phyloP scores from a whole-genome alignment of 192 early-diverging fungal genomes.

The Coemansia sp. region DNA sequence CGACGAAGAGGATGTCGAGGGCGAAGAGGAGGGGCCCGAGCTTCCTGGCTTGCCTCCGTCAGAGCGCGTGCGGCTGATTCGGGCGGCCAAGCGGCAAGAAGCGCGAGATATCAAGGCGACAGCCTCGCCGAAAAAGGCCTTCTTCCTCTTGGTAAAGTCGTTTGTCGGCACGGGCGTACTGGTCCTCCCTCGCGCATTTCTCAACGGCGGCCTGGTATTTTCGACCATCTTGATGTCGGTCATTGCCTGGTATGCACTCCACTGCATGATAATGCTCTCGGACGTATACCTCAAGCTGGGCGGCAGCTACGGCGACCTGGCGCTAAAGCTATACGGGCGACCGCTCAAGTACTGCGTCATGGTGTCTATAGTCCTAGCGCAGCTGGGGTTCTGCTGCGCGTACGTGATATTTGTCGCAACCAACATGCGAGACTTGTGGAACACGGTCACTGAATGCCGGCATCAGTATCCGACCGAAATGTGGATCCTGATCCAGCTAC shows the following conservation, averaged over 20 bases:
- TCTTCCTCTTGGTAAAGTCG: constrained; percentile 78
- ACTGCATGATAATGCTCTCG: constrained; percentile 68
- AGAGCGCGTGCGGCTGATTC: constrained; percentile 24
- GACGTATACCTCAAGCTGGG: constrained; percentile 64
- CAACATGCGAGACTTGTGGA: constrained; percentile 74
- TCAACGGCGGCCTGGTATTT: constrained; percentile 73
- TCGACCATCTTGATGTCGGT: constrained; percentile 59
- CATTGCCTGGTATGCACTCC: constrained; percentile 65
- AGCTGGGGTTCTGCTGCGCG: constrained; percentile 88
- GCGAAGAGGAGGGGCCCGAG: constrained; percentile 21
- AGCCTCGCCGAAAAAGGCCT: constrained; percentile 71
- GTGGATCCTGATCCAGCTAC: constrained; percentile 78
- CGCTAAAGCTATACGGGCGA: constrained; percentile 63
- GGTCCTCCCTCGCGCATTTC: constrained; percentile 76
- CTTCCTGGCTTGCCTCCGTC: neutral
- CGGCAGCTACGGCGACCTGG: constrained; percentile 72
- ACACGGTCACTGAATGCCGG: constrained; percentile 69
- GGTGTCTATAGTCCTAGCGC: constrained; percentile 71
- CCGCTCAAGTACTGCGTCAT: constrained; percentile 66
- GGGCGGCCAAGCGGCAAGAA: constrained; percentile 8
- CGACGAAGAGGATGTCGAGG: constrained; percentile 60
- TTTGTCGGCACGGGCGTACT: constrained; percentile 83
- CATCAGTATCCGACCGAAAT: constrained; percentile 64
- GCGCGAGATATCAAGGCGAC: constrained; percentile 54
- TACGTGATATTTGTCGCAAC: constrained; percentile 90